phyloP scores from a whole-genome alignment of 306 rosid species.

The Pterocarpus macrocarpus region DNA sequence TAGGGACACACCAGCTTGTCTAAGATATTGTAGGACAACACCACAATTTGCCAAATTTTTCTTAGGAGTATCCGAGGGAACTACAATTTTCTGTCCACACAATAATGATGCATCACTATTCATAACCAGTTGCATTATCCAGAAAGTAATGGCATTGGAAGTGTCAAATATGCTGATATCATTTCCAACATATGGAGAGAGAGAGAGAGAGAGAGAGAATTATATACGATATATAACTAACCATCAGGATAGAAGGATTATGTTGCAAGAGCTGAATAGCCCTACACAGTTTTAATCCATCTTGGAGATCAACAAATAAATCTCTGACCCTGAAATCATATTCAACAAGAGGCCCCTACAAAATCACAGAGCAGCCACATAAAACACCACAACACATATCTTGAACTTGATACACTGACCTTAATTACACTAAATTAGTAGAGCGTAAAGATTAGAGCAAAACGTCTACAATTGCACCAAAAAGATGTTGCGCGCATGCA shows the following conservation, averaged over 20 bases:
- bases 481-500: background rate
- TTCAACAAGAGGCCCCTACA: constrained; percentile 80
- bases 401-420: constrained; percentile 18
- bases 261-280: constrained; percentile 84
- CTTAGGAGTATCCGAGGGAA: constrained; percentile 84
- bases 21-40: constrained; percentile 78
- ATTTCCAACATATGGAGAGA: constrained; percentile 6
- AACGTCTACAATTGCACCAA: background rate
- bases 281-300: constrained; percentile 86
- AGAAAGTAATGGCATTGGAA: background rate
- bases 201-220: background rate
- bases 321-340: constrained; percentile 79
- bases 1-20: constrained; percentile 78
- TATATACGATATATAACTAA: constrained; percentile 43
- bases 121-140: constrained; percentile 34
- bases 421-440: constrained; percentile 1
- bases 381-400: background rate
- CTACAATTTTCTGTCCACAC: constrained; percentile 75
- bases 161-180: constrained; percentile 33
- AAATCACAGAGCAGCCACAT: constrained; percentile 42
- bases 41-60: constrained; percentile 78
- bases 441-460: background rate
- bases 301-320: constrained; percentile 86
- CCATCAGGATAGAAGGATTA: constrained; percentile 81
- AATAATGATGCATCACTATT: constrained; percentile 51